These are phyloP conservation scores for Phytophthora foliorum DNA, from an alignment of 352 stramenopile genomes.

Conservation along the genomic window DNA sequence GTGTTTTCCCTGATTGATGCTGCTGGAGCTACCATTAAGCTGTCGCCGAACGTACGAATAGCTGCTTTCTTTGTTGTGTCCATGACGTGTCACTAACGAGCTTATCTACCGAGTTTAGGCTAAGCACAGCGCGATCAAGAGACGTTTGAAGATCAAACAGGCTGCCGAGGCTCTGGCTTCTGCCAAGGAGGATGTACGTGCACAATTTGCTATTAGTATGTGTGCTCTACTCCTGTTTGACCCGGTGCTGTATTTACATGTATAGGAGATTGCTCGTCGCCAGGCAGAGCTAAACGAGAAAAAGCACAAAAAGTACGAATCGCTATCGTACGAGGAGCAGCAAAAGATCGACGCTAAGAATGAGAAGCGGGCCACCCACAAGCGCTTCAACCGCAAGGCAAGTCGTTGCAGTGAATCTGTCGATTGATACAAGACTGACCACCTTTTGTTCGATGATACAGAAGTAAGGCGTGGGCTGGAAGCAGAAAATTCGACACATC, in stretches of 20 bases:
- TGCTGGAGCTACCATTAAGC: constrained; percentile 77
- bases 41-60: constrained; percentile 71
- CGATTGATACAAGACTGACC: not conserved
- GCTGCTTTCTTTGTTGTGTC: not conserved
- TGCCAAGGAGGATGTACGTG: constrained; percentile 42
- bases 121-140: constrained; percentile 82
- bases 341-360: constrained; percentile 81
- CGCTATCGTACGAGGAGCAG: constrained; percentile 85
- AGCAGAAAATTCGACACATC: not conserved
- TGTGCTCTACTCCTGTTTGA: not conserved
- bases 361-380: constrained; percentile 75
- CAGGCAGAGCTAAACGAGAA: constrained; percentile 73
- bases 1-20: constrained; percentile 68
- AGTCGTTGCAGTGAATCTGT: not conserved
- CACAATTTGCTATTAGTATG: not conserved
- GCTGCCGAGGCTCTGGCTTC: constrained; percentile 47
- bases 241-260: not conserved
- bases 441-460: constrained; percentile 9
- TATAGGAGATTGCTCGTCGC: constrained; percentile 58
- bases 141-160: constrained; percentile 72
- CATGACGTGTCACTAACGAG: constrained; percentile 2
- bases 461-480: constrained; percentile 26
- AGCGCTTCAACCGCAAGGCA: constrained; percentile 75
- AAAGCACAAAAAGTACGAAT: constrained; percentile 84
- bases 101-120: constrained; percentile 43